Base-by-base conservation (phyloP, 139 green algal species). In the Chlorella vulgaris region DNA sequence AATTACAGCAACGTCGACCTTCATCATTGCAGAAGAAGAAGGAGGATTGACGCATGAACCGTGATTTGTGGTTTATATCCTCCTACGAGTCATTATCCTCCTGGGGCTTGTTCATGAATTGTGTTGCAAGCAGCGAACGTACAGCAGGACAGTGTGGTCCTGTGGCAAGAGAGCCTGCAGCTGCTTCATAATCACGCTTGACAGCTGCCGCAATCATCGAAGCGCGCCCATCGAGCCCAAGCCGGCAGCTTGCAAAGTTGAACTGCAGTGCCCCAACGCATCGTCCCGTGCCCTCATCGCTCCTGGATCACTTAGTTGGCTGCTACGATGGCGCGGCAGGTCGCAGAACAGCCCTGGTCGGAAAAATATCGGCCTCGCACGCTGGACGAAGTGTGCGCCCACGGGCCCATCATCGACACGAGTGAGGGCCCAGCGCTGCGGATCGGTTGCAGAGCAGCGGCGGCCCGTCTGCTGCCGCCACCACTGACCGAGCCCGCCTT, bases 391-490 rank as follows among this genome's bases (percentile, higher is more conserved):
- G 95, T 99, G 29, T 92, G 95, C 26, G 94, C 95, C 13, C 96
- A 99, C 84, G 96, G 94, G 31, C 93, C 98, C 55, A 99, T 99
- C 85, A 94, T 99, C 22, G 94, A 98, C 66, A 99, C 97, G 28
- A 99, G 93, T 98, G 78, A 80, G 91, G 81, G 24, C 8, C 1
- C 28, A 7, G 18, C 35, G 31, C 43, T 42, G 26, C 3, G 15
- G 55, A 43, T 60, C 40, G 63, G 1, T 13, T 21, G 18, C 42
- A 26, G 5, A n/a, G 3, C 68, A 61, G 21, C 28, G 8, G 4
- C 26, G n/a, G 7, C 26, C 28, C 28, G 26, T 3, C 43, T 63
- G 69, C 69, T 29, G 69, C 69, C n/a, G 7, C n/a, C 6, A 55
- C 35, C 71, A 35, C 28, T 43, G 47, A n/a, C 8, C n/a, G 3